These are phyloP conservation scores for Stipa capillata DNA, from an alignment of 176 grass and related monocot species.

Conservation along the genomic window DNA sequence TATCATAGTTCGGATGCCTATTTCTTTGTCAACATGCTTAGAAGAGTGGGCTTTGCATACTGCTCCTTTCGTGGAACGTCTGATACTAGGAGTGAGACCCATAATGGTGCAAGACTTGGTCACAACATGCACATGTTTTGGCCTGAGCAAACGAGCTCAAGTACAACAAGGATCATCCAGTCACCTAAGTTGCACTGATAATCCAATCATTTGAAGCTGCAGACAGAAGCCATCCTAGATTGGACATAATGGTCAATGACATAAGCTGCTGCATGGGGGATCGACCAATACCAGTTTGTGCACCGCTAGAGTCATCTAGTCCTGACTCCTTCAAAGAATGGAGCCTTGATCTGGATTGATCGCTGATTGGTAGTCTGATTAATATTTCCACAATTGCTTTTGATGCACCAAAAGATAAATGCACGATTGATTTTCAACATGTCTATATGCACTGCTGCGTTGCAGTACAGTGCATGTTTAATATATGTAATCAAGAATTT, in stretches of 20 bases:
- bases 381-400: background rate
- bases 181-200: no score
- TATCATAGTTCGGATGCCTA: background rate
- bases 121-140: background rate
- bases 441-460: background rate
- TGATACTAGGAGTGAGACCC: background rate
- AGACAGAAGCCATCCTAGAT: background rate
- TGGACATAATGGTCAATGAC: background rate
- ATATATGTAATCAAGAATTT: slow-evolving; percentile 2
- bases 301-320: background rate
- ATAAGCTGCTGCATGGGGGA: background rate
- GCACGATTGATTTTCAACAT: background rate
- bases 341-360: background rate
- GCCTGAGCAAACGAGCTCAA: background rate
- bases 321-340: background rate
- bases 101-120: background rate
- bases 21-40: background rate
- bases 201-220: no score
- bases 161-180: no score
- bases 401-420: background rate
- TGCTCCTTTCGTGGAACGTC: background rate
- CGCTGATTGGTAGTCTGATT: background rate
- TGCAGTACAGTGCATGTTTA: background rate
- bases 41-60: background rate
- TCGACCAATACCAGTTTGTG: background rate